phyloP scores from a whole-genome alignment of 768 basidiomycete species.

The Agrocybe chaxingu region DNA sequence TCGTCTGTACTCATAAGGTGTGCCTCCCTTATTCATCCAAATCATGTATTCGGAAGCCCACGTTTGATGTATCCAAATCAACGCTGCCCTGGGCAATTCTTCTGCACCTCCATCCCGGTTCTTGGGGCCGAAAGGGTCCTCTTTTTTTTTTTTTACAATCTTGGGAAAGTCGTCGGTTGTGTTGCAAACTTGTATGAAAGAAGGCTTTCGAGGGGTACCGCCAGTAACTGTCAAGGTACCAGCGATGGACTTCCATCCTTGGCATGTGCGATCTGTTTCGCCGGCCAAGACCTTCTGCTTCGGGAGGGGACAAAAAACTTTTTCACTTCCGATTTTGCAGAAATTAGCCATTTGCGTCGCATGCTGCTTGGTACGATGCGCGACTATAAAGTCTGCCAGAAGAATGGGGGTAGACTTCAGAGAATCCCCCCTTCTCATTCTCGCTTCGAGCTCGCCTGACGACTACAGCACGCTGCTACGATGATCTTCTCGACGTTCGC shows the following conservation, averaged over 20 bases:
- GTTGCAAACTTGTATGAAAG: neutral
- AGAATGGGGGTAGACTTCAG: neutral
- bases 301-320: constrained; percentile 3
- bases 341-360: neutral
- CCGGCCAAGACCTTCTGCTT: neutral
- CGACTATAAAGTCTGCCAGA: neutral
- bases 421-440: neutral
- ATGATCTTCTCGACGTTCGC: constrained; percentile 31
- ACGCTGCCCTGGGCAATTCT: too few relatives aligned
- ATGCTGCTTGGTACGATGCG: neutral
- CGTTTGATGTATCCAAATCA: too few relatives aligned
- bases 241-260: neutral
- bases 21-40: too few relatives aligned
- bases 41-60: too few relatives aligned
- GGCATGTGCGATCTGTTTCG: neutral
- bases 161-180: too few relatives aligned
- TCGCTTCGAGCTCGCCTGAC: neutral
- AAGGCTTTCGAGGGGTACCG: neutral
- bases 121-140: too few relatives aligned
- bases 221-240: neutral
- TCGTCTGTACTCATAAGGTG: neutral
- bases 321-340: neutral
- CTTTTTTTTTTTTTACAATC: too few relatives aligned
- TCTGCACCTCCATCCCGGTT: too few relatives aligned
- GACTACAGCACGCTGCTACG: neutral